These are phyloP conservation scores for Melaleuca alternifolia DNA, from an alignment of 345 rosid genomes.

Conservation along the genomic window DNA sequence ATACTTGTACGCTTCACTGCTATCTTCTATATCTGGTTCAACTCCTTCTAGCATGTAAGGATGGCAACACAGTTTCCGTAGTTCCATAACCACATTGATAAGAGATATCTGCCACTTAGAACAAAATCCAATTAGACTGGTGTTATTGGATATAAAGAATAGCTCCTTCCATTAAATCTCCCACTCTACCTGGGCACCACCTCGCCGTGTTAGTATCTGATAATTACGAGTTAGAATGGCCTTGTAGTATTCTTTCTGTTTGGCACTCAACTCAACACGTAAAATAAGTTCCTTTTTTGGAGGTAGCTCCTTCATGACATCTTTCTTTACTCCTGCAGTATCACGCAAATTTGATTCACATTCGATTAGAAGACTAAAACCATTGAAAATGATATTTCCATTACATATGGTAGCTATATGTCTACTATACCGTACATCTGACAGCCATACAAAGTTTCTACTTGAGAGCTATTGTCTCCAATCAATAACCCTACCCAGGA, in stretches of 20 bases:
- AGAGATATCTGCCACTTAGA: constrained; percentile 65
- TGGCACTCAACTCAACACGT: constrained; percentile 85
- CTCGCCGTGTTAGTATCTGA: constrained; percentile 78
- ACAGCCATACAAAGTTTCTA: neutral
- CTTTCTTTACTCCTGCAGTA: constrained; percentile 91
- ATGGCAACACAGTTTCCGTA: constrained; percentile 99
- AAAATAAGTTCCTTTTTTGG: constrained; percentile 98
- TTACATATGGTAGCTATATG: neutral
- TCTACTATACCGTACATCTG: neutral
- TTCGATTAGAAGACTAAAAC: neutral
- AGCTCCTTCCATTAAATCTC: neutral
- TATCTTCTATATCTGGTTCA: constrained; percentile 65
- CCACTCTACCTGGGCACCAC: constrained; percentile 75
- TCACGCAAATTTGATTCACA: constrained; percentile 1
- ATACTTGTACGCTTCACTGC: constrained; percentile 74
- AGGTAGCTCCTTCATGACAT: constrained; percentile 97
- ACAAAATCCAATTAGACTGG: constrained; percentile 1
- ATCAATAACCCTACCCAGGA: neutral
- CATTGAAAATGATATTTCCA: neutral
- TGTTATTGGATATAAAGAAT: neutral
- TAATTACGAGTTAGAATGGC: constrained; percentile 96
- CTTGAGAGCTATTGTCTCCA: neutral
- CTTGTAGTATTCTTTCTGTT: constrained; percentile 97
- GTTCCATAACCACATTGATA: constrained; percentile 95
- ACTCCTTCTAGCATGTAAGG: constrained; percentile 95